Conservation (phyloP, 306 rosid species). For the Prunus mume region DNA sequence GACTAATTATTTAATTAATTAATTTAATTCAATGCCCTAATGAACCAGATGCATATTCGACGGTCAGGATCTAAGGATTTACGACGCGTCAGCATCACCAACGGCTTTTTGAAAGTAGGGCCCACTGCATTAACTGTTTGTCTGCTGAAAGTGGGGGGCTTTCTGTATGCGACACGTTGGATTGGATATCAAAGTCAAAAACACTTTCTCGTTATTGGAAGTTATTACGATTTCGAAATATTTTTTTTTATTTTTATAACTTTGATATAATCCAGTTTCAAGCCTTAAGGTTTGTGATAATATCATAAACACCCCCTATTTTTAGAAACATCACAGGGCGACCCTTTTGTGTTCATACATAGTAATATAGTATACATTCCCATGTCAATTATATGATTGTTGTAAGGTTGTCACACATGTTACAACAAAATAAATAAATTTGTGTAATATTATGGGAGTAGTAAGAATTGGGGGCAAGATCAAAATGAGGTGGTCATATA, state of each 20-base stretch:
- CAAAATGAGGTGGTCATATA: no score
- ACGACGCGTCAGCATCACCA: not conserved
- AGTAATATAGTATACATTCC: not conserved
- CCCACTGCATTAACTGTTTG: slow-evolving; percentile 4
- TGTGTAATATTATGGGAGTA: no score
- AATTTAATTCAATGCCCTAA: not conserved
- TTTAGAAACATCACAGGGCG: not conserved
- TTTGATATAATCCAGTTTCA: not conserved
- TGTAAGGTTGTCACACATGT: no score
- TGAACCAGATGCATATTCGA: not conserved
- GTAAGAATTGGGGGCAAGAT: no score
- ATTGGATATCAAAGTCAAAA: slow-evolving; percentile 10
- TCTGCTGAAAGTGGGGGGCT: not conserved
- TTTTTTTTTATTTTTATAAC: no score
- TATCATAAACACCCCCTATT: not conserved
- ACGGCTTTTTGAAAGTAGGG: not conserved
- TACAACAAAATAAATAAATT: no score
- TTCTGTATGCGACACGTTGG: slow-evolving; percentile 9
- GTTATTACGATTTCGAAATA: not conserved
- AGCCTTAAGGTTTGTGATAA: not conserved
- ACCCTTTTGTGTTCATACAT: not conserved
- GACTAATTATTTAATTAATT: not conserved
- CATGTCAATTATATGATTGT: not conserved
- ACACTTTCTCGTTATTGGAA: slow-evolving; percentile 21
- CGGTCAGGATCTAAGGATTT: not conserved